Percentiles rank a stretch among this genome's conserved stretches.
Evolutionary conservation across 306 rosid species (phyloP).

Genomic region (Quercus variabilis): DNA sequence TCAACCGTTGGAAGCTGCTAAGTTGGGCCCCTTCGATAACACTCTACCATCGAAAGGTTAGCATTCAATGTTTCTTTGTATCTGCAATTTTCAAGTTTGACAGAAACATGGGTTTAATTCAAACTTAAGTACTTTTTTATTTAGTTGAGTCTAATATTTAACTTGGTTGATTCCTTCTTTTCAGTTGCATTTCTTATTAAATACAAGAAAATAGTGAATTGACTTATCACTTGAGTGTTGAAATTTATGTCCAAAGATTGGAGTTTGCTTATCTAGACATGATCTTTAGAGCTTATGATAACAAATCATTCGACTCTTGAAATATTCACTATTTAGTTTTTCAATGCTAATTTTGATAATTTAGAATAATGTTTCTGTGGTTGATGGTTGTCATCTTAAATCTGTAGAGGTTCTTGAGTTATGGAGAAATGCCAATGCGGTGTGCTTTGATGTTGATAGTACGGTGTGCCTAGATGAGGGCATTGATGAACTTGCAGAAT

Average conservation of each 20-base stretch:
- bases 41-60: conserved; percentile 54
- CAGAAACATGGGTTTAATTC: background rate
- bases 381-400: background rate
- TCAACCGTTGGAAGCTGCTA: conserved; percentile 31
- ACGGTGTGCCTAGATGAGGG: conserved; percentile 87
- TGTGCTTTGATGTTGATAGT: conserved; percentile 59
- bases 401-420: conserved; percentile 48
- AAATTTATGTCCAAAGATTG: background rate
- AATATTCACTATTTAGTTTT: background rate
- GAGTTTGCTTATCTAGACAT: background rate
- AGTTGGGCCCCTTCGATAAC: conserved; percentile 39
- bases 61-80: background rate
- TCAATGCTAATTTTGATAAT: background rate
- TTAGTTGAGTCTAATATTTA: background rate
- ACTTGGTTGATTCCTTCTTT: background rate
- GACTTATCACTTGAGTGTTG: background rate
- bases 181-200: background rate
- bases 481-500: conserved; percentile 89
- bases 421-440: conserved; percentile 59
- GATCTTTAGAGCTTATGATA: background rate
- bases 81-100: background rate
- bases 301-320: background rate
- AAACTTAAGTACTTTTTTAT: background rate
- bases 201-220: background rate
- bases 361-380: background rate